Conservation (phyloP, 306 rosid genomes). For the Astragalus membranaceus region DNA sequence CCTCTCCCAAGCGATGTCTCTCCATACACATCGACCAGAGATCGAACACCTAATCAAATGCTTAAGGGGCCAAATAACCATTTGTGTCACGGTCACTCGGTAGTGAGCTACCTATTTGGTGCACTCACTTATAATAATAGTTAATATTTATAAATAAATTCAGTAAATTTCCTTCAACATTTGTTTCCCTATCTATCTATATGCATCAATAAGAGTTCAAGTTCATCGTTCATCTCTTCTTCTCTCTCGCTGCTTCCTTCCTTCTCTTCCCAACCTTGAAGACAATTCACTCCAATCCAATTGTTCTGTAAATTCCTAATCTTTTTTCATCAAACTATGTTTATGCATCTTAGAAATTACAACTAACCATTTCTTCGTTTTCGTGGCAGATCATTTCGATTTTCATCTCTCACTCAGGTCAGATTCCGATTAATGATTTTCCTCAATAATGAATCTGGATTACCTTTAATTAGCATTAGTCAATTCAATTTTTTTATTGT, state of each 20-base stretch:
- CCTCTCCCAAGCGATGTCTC: no score
- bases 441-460: neutral
- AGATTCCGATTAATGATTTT: constrained; percentile 19
- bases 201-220: neutral
- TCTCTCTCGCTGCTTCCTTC: neutral
- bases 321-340: neutral
- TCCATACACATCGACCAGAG: no score
- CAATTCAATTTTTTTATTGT: neutral
- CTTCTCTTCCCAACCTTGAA: neutral
- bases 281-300: constrained; percentile 11
- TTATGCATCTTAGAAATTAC: neutral
- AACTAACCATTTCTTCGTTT: constrained; percentile 26
- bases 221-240: neutral
- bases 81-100: no score
- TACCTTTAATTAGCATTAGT: neutral
- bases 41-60: no score
- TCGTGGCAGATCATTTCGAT: constrained; percentile 49
- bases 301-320: neutral
- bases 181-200: neutral
- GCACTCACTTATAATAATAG: no score
- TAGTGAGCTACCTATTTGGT: no score
- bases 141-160: neutral
- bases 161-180: neutral
- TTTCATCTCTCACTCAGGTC: constrained; percentile 46
- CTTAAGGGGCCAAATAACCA: no score